phyloP scores from a whole-genome alignment of 192 early-diverging fungal species.

The Backusella circina region DNA sequence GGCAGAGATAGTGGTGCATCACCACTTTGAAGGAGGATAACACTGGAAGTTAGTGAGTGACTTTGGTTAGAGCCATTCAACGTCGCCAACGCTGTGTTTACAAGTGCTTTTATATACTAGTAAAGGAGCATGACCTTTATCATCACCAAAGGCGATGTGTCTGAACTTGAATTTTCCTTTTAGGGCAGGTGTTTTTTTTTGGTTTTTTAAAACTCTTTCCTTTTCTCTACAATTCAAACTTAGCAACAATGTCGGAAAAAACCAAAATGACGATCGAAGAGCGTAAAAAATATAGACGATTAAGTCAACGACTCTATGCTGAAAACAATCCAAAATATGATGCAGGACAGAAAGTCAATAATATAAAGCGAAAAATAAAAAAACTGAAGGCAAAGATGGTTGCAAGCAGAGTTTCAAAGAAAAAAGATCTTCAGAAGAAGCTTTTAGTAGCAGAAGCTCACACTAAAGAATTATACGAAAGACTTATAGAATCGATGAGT shows the following conservation, averaged over 20 bases:
- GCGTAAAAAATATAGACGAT: background rate
- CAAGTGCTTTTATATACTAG: no score
- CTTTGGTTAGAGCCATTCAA: no score
- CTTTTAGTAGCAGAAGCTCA: background rate
- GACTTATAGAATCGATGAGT: background rate
- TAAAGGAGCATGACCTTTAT: no score
- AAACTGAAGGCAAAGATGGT: background rate
- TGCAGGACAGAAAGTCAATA: background rate
- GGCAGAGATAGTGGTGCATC: no score
- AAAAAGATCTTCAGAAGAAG: background rate
- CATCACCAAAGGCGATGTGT: no score
- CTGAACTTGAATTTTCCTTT: background rate
- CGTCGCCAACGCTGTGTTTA: no score
- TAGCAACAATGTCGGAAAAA: background rate
- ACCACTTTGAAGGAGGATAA: no score
- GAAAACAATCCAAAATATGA: background rate
- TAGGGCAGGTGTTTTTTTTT: background rate
- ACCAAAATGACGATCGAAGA: background rate
- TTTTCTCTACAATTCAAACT: no score
- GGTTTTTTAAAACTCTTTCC: background rate
- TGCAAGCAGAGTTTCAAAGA: background rate
- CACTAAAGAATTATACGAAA: background rate
- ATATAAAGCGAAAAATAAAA: background rate
- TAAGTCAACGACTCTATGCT: background rate
- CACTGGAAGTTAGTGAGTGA: no score